Percentiles rank a stretch among this genome's conserved stretches.
phyloP scores from a whole-genome alignment of 345 rosid genomes.

The Clausena lansium region DNA sequence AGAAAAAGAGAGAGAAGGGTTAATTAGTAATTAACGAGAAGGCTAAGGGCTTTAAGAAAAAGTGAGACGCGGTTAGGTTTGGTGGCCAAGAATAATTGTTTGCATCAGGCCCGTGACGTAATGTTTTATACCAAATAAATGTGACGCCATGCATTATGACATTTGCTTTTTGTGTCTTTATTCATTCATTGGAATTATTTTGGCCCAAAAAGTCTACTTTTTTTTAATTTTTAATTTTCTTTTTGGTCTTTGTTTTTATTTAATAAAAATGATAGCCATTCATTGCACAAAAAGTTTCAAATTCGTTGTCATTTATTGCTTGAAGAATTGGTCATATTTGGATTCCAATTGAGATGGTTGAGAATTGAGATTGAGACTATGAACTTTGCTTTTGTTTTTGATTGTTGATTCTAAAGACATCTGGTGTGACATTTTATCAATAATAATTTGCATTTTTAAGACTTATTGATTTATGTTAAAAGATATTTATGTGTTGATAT shows the following conservation, averaged over 20 bases:
- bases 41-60: background rate
- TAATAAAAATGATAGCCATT: background rate
- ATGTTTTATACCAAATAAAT: slow-evolving; percentile 7
- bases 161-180: background rate
- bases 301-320: background rate
- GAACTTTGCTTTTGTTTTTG: no score
- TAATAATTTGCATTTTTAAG: background rate
- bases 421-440: background rate
- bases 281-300: background rate
- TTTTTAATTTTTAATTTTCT: background rate
- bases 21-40: background rate
- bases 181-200: slow-evolving; percentile 1
- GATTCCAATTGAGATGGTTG: background rate
- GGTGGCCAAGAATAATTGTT: slow-evolving; percentile 4
- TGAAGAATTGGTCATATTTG: background rate
- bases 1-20: background rate
- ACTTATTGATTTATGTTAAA: background rate
- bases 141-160: slow-evolving; percentile 14
- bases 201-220: background rate
- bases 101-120: slow-evolving; percentile 20
- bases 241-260: background rate
- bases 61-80: background rate
- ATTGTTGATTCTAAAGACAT: background rate
- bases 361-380: background rate
- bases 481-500: background rate